A percentile compares a stretch with the other conserved stretches of the same genome.
Conservation (phyloP, 768 basidiomycete genomes). For the Lactarius akahatsu region DNA sequence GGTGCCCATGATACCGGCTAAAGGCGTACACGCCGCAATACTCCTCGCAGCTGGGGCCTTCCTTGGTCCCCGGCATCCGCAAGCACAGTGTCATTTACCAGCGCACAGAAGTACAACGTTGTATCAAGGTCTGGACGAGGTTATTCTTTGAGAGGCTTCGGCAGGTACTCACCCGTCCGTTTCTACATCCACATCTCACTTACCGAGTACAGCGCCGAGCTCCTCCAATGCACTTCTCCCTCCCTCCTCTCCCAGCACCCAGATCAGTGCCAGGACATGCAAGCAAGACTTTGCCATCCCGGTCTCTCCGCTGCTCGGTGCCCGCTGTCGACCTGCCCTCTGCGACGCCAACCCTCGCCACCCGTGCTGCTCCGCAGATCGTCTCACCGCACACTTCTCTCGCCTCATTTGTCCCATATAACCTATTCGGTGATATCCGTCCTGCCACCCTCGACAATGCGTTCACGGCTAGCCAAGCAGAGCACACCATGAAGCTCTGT, state of each 20-base stretch:
- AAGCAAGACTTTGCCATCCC: constrained; percentile 61
- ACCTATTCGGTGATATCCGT: constrained; percentile 51
- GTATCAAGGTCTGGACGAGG: constrained; percentile 57
- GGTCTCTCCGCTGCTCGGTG: constrained; percentile 40
- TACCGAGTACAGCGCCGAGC: constrained; percentile 35
- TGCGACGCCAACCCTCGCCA: constrained; percentile 28
- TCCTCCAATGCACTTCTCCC: constrained; percentile 54
- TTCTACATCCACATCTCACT: constrained; percentile 10
- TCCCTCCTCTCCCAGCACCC: constrained; percentile 48
- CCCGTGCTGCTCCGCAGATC: constrained; percentile 78
- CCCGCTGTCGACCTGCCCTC: constrained; percentile 43
- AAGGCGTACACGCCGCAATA: constrained; percentile 37
- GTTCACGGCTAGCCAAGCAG: too few species aligned
- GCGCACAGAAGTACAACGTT: constrained; percentile 36
- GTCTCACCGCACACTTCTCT: constrained; percentile 84
- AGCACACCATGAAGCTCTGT: too few species aligned
- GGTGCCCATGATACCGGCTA: constrained; percentile 35
- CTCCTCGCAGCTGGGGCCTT: constrained; percentile 36
- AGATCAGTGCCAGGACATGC: constrained; percentile 62
- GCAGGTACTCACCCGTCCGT: constrained; percentile 44
- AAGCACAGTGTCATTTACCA: constrained; percentile 31
- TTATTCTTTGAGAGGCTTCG: constrained; percentile 63
- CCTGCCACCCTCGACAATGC: constrained; percentile 35
- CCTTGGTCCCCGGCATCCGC: constrained; percentile 35
- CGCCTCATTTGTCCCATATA: constrained; percentile 82